Evolutionary conservation across 164 flowering plant species (phyloP), one percentile per base, ranked within the genome.

Genomic region (Vitis labrusca): DNA sequence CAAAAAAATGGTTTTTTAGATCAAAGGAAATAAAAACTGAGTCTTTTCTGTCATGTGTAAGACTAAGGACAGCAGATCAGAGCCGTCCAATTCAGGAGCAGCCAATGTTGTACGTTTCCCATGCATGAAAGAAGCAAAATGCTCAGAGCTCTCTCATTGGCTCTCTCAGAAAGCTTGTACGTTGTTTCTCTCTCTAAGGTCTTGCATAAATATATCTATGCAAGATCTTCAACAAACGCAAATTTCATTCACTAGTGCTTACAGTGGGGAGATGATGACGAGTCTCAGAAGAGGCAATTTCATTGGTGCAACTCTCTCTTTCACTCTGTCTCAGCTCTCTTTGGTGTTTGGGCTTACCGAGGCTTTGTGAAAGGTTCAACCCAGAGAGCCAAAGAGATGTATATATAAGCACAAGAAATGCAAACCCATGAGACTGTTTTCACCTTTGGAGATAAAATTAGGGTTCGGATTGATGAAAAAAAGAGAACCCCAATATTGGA

Each of bases 71-170:
- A 69, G 77, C 83, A 74, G 71, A 69, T 79, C 83, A 74, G 71
- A 76, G 74, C 80, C 78, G 77, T 76, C 78, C 73, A 44, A 71
- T 74, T 59, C 30, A 37, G 44, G 44, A 54, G 75, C 55, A 50
- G 74, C 71, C 68, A 63, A 2, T 50, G 76, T 32, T 65, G 48
- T 48, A 65, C 30, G 13, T 53, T 62, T 73, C 68, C 65, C 67
- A 78, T 69, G 65, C 68, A 73, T 16, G 50, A 50, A 68, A 68
- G 58, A 68, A 62, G 77, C 74, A 73, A 81, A 66, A 81, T 44
- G n/a, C 66, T 59, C 82, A 73, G 76, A 74, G 69, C 67, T 73
- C 74, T 64, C 77, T 72, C 78, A 83, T 83, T 80, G 83, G 82
- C 54, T 78, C 65, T 47, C 50, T 50, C 50, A 37, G 44, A 2